phyloP scores from a whole-genome alignment of 192 early-diverging fungal genomes.

The Diversispora epigaea region DNA sequence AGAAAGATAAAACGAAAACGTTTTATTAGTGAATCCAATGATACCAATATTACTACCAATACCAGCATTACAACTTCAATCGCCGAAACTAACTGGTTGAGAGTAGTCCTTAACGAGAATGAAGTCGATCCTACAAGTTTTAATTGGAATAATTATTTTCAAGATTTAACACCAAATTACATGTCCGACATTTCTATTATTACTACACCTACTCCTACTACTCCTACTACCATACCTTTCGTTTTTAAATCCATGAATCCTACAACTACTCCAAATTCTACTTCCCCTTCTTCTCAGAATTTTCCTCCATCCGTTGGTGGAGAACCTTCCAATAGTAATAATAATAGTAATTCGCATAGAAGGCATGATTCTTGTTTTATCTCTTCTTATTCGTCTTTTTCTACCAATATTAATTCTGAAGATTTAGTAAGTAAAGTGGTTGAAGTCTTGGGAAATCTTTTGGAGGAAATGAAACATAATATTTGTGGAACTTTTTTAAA shows the following conservation, averaged over 20 bases:
- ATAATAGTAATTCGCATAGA: not conserved
- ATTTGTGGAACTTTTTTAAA: slow-evolving; percentile 9
- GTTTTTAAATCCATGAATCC: slow-evolving; percentile 7
- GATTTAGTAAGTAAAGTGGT: slow-evolving; percentile 23
- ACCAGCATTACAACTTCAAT: not conserved
- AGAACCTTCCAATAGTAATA: no score
- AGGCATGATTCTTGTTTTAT: not conserved
- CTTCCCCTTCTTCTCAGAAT: no score
- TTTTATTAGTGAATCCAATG: no score
- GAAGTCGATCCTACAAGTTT: slow-evolving; percentile 21
- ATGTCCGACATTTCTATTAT: not conserved
- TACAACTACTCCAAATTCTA: no score
- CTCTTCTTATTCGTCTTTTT: not conserved
- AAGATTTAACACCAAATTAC: not conserved
- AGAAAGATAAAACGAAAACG: not conserved
- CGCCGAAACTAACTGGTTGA: slow-evolving; percentile 7
- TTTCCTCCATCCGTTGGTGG: no score
- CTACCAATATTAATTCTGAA: slow-evolving; percentile 9
- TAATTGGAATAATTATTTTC: not conserved
- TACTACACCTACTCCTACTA: not conserved
- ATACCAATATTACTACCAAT: no score
- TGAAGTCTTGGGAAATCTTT: slow-evolving; percentile 8
- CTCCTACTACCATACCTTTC: not conserved
- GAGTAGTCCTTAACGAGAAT: slow-evolving; percentile 14
- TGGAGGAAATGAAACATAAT: slow-evolving; percentile 23